Conservation (phyloP, 208 protist genomes). For the Vickermania spadyakhi region DNA sequence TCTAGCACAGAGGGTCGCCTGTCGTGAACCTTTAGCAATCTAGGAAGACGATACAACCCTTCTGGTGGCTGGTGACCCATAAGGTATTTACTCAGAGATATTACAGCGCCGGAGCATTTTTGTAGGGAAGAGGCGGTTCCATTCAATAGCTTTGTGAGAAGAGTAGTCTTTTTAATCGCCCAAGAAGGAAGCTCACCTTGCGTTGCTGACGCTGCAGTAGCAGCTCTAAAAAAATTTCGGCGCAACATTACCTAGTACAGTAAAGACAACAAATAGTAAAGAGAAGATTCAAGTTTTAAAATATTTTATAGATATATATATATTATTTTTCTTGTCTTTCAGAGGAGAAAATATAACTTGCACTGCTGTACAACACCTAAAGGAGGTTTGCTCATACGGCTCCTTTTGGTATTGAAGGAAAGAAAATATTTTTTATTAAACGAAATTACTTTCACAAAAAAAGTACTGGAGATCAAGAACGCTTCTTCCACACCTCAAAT, state of each 20-base stretch:
- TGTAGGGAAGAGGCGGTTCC: constrained; percentile 27
- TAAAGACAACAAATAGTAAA: too few species aligned
- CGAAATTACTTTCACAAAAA: constrained; percentile 2
- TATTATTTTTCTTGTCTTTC: too few species aligned
- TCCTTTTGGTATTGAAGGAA: background rate
- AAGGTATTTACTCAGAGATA: constrained; percentile 44
- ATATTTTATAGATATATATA: too few species aligned
- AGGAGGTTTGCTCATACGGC: constrained; percentile 5
- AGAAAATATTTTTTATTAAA: constrained; percentile 7
- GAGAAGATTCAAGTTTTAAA: too few species aligned
- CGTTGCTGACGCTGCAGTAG: constrained; percentile 16
- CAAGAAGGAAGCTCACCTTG: constrained; percentile 52
- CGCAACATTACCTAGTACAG: constrained; percentile 34
- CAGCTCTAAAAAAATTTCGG: constrained; percentile 16
- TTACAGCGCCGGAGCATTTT: constrained; percentile 27
- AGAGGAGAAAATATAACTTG: too few species aligned
- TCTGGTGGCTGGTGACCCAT: constrained; percentile 77
- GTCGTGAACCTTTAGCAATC: constrained; percentile 61
- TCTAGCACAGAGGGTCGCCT: constrained; percentile 75
- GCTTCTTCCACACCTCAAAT: background rate
- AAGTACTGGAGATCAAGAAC: constrained; percentile 5
- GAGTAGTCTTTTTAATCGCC: constrained; percentile 50
- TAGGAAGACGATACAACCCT: constrained; percentile 62
- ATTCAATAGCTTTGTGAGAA: constrained; percentile 21
- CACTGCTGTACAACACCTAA: constrained; percentile 8